phyloP scores from a whole-genome alignment of 2,329 filamentous ascomycete species.

The Calycina herbarum region DNA sequence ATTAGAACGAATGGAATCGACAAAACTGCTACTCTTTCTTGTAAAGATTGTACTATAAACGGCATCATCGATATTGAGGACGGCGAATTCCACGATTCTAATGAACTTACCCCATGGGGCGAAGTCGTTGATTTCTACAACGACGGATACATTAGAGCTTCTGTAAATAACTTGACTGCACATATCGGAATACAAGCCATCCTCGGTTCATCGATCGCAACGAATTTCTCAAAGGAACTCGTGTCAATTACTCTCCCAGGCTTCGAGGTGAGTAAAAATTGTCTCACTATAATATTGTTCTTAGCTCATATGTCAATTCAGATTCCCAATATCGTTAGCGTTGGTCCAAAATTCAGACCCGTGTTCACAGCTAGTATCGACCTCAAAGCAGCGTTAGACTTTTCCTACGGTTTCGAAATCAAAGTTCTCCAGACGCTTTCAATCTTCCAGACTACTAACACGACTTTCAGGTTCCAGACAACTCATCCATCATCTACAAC shows the following conservation, averaged over 20 bases:
- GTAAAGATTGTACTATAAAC: slow-evolving; percentile 14
- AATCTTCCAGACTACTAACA: too few relatives aligned
- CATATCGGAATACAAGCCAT: slow-evolving; percentile 14
- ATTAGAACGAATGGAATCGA: neutral
- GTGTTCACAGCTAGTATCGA: slow-evolving; percentile 12
- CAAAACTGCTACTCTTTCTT: slow-evolving; percentile 9
- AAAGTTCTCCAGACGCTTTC: too few relatives aligned
- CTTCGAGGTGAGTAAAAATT: neutral
- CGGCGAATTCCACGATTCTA: slow-evolving; percentile 15
- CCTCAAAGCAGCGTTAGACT: slow-evolving; percentile 11
- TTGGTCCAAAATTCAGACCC: slow-evolving; percentile 18
- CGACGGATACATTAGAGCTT: slow-evolving; percentile 15
- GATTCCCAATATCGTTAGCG: slow-evolving; percentile 14
- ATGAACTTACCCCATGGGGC: slow-evolving; percentile 1
- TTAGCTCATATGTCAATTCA: too few relatives aligned
- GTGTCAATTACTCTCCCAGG: slow-evolving; percentile 13
- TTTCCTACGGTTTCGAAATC: slow-evolving; percentile 16
- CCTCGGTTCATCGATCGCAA: neutral
- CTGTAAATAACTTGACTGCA: slow-evolving; percentile 15
- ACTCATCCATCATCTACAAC: slow-evolving; percentile 15
- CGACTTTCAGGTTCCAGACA: slow-evolving; percentile 14
- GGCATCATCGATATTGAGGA: slow-evolving; percentile 16
- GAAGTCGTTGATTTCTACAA: slow-evolving; percentile 16
- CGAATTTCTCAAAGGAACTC: slow-evolving; percentile 13
- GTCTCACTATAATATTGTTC: too few relatives aligned